Evolutionary conservation across 2,329 filamentous ascomycete genomes (phyloP).

Genomic region (Penicillium brasilianum): DNA sequence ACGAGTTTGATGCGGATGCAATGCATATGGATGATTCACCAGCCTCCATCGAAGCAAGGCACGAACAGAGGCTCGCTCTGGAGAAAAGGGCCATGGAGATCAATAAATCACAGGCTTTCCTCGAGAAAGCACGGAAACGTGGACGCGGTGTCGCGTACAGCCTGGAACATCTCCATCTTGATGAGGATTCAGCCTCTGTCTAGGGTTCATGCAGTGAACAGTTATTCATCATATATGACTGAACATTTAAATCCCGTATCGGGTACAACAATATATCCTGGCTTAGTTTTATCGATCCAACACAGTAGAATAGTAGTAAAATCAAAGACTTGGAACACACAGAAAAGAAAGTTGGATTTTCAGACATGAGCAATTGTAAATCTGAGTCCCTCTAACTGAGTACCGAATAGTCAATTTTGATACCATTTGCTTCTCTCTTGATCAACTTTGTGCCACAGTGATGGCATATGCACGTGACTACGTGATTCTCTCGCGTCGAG

Average conservation of each 20-base stretch:
- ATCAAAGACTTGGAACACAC: neutral
- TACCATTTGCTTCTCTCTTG: neutral
- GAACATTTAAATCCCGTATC: neutral
- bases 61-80: constrained; percentile 40
- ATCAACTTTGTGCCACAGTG: neutral
- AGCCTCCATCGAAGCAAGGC: constrained; percentile 37
- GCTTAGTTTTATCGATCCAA: neutral
- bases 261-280: neutral
- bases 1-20: constrained; percentile 22
- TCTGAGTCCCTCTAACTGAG: neutral
- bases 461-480: constrained; percentile 35
- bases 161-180: constrained; percentile 38
- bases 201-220: neutral
- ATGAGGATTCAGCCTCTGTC: constrained; percentile 23
- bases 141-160: constrained; percentile 38
- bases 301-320: neutral
- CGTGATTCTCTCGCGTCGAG: constrained; percentile 36
- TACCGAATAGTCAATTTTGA: neutral
- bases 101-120: constrained; percentile 40
- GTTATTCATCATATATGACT: neutral
- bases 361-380: too few species aligned
- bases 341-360: neutral
- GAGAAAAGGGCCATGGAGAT: constrained; percentile 41
- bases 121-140: constrained; percentile 42
- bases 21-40: constrained; percentile 30